Conservation (phyloP, 2,329 filamentous ascomycete species). For the Microascus cirrosus region DNA sequence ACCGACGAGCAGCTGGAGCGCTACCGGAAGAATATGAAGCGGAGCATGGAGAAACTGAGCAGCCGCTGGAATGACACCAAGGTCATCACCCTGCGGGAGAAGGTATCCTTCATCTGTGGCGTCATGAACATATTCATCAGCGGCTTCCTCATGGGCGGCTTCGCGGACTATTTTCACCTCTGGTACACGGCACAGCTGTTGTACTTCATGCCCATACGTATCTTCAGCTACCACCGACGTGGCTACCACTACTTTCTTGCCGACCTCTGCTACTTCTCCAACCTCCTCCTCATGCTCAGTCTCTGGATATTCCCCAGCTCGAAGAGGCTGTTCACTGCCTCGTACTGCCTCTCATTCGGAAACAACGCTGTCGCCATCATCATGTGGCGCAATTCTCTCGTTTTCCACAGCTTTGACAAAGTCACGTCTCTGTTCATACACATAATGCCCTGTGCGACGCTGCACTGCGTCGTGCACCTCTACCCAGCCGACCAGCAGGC, state of each 20-base stretch:
- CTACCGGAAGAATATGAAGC: slow-evolving; percentile 78
- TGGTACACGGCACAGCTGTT: slow-evolving; percentile 85
- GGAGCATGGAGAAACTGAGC: slow-evolving; percentile 77
- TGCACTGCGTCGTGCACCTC: slow-evolving; percentile 88
- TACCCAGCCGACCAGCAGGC: slow-evolving; percentile 54
- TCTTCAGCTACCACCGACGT: slow-evolving; percentile 78
- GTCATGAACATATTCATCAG: slow-evolving; percentile 97
- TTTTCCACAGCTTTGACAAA: slow-evolving; percentile 98
- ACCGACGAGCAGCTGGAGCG: slow-evolving; percentile 88
- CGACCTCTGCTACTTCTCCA: slow-evolving; percentile 97
- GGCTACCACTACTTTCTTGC: slow-evolving; percentile 97
- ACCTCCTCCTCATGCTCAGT: slow-evolving; percentile 68
- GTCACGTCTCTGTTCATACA: slow-evolving; percentile 98
- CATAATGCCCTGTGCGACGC: slow-evolving; percentile 92
- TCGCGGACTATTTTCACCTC: slow-evolving; percentile 74
- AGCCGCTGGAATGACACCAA: slow-evolving; percentile 83
- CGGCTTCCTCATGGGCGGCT: slow-evolving; percentile 82
- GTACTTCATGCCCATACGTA: slow-evolving; percentile 96
- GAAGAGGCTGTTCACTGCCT: slow-evolving; percentile 82
- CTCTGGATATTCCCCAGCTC: slow-evolving; percentile 87
- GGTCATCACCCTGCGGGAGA: slow-evolving; percentile 80
- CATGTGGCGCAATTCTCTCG: slow-evolving; percentile 98
- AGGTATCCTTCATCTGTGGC: slow-evolving; percentile 90
- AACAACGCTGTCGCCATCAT: slow-evolving; percentile 97
- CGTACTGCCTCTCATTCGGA: slow-evolving; percentile 85